Conservation (phyloP, 2,329 filamentous ascomycete genomes). For the Aquanectria penicillioides region DNA sequence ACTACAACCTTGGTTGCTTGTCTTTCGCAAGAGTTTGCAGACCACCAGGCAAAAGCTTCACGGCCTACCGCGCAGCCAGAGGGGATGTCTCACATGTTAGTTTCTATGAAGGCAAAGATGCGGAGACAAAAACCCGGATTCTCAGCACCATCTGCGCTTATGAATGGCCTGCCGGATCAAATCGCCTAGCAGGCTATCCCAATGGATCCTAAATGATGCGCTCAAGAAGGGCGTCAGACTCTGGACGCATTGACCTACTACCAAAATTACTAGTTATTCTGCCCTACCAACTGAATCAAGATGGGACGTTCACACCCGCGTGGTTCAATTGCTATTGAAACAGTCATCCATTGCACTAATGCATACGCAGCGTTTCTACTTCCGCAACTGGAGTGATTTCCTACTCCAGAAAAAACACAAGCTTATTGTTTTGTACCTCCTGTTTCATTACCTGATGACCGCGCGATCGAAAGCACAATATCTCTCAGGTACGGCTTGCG, state of each 20-base stretch:
- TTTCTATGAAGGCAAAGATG: conserved; percentile 6
- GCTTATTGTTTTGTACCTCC: conserved; percentile 39
- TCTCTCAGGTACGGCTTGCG: conserved; percentile 56
- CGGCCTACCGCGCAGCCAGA: neutral
- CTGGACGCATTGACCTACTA: conserved; percentile 32
- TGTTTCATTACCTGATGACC: conserved; percentile 46
- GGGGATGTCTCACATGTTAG: conserved; percentile 11
- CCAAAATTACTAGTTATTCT: neutral
- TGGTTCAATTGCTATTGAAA: conserved; percentile 18
- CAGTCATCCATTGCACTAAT: conserved; percentile 13
- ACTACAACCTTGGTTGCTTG: conserved; percentile 60
- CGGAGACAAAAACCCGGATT: conserved; percentile 48
- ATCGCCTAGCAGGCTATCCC: conserved; percentile 60
- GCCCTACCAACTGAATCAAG: neutral
- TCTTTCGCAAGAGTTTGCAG: conserved; percentile 56
- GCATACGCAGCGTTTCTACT: conserved; percentile 9
- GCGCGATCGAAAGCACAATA: conserved; percentile 51
- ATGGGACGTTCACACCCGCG: neutral
- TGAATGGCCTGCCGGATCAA: conserved; percentile 61
- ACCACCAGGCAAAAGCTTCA: conserved; percentile 48
- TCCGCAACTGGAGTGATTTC: neutral
- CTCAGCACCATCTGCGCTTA: conserved; percentile 54
- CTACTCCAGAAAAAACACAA: neutral
- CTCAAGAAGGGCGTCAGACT: conserved; percentile 51
- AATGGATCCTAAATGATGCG: conserved; percentile 54